These are phyloP conservation scores for Oryza meridionalis DNA, from an alignment of 176 grass and related monocot genomes.

Conservation along the genomic window DNA sequence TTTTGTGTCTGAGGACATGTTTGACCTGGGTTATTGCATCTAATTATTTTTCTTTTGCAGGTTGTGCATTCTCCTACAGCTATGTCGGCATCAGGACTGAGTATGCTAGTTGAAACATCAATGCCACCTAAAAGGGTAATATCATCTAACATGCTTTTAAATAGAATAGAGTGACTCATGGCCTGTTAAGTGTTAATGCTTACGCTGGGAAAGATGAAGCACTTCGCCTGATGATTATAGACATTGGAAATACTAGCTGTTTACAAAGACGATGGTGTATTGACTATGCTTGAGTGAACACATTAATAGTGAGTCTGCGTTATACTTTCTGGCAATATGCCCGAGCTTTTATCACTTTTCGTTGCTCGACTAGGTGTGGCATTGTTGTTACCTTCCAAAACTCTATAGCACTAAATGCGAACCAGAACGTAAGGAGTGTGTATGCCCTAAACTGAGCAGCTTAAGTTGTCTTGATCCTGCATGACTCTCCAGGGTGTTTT, in stretches of 20 bases:
- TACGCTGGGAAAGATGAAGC: neutral
- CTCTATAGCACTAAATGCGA: constrained; percentile 9
- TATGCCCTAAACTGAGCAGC: neutral
- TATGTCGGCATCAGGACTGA: constrained; percentile 66
- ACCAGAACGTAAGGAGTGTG: neutral
- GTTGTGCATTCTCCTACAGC: constrained; percentile 53
- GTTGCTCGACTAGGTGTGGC: neutral
- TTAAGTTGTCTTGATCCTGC: neutral
- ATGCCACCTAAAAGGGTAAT: constrained; percentile 54
- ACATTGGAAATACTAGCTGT: constrained; percentile 21
- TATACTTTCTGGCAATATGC: neutral
- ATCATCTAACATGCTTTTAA: neutral
- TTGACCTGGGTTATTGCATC: neutral
- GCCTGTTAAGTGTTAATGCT: neutral
- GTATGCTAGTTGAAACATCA: constrained; percentile 52
- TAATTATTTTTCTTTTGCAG: constrained; percentile 52
- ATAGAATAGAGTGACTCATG: neutral
- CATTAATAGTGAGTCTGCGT: neutral
- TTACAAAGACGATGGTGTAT: constrained; percentile 8
- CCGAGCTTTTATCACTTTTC: neutral
- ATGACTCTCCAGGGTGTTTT: constrained; percentile 28
- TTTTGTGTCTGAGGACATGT: constrained; percentile 11
- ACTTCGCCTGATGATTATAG: constrained; percentile 4
- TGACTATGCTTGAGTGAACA: neutral
- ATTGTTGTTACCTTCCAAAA: neutral